Evolutionary conservation across 495 filamentous ascomycete species (phyloP), one percentile per base, ranked within the genome.

Genomic region (Penicillium fimorum): DNA sequence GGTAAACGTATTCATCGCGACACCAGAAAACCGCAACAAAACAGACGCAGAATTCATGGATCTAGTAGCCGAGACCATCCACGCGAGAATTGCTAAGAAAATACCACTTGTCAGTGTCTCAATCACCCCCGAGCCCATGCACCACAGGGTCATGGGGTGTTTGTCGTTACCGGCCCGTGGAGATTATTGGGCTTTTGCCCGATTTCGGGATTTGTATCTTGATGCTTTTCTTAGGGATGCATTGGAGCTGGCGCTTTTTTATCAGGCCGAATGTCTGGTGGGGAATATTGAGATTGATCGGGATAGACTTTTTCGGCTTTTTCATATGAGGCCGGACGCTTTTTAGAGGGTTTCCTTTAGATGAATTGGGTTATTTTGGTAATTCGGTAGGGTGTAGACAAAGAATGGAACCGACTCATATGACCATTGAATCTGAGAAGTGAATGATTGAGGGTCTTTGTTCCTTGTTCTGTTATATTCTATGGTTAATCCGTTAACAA

Each of bases 1-100:
- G 44, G 44, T 47, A 17, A 47, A 47, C 7, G 44, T 47, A 18
- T 47, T 47, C 15, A 7, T 47, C 25, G 44, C 25, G 3, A 47
- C 15, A 2, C 44, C 44, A 9, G 44, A 47, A 9, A 17, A 47
- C 15, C 25, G 44, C 25, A 30, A n/a, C 25, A 47, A 47, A 29
- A n/a, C 44, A 17, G 44, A 47, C 1, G 44, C 44, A 17, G 44
- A 47, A 2, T 47, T 47, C n/a, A 47, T 47, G 44, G 15, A 47
- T 29, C 25, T 47, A 0, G 44, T 47, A 1, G 44, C 44, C 3
- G 44, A 47, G 15, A 5, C 25, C 44, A 47, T 47, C 4, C n/a
- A 29, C 0, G 44, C 7, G 5, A 9, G 24, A 47, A 29, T 47
- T 7, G 17, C 44, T 1, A 29, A 29, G 44, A 29, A n/a, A 29